A percentile compares a stretch with the other conserved stretches of the same genome.
Evolutionary conservation across 331 rosid species (phyloP).

Genomic region (Erythrophleum ivorense): DNA sequence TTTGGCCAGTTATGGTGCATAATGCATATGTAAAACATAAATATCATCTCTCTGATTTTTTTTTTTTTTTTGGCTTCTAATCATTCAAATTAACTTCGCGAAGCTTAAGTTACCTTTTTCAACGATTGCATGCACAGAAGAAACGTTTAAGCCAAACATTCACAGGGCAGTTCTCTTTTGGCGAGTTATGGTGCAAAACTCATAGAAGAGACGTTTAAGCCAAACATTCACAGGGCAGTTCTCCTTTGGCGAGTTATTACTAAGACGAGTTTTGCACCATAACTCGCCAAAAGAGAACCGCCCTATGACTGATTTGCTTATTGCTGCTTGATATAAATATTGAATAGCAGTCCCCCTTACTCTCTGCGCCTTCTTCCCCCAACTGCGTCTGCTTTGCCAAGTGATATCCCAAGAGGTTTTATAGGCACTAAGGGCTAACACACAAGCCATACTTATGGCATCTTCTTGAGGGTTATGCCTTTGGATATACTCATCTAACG

Average conservation of each 20-base stretch:
- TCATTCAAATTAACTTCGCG: neutral
- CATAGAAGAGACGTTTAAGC: conserved; percentile 13
- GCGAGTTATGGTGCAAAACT: too few relatives aligned
- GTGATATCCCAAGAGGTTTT: conserved; percentile 3
- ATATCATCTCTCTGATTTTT: neutral
- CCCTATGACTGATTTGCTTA: conserved; percentile 45
- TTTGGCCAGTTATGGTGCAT: too few relatives aligned
- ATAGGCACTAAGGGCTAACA: conserved; percentile 34
- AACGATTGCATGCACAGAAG: neutral
- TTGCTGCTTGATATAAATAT: neutral
- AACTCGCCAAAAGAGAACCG: conserved; percentile 41
- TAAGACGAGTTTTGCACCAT: neutral
- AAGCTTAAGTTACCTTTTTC: neutral
- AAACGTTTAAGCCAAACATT: conserved; percentile 35
- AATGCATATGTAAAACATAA: neutral
- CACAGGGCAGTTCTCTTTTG: conserved; percentile 51
- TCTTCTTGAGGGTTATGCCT: conserved; percentile 39
- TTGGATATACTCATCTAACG: conserved; percentile 34
- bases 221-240: conserved; percentile 44
- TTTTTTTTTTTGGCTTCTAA: neutral
- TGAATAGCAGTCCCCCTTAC: neutral
- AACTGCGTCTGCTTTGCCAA: conserved; percentile 17
- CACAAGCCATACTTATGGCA: conserved; percentile 22
- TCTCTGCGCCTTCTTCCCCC: neutral
- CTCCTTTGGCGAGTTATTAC: conserved; percentile 43